Evolutionary conservation across 371 early-diverging fungal genomes (phyloP), one percentile per base, ranked within the genome.

Genomic region (Mortierella sp.): DNA sequence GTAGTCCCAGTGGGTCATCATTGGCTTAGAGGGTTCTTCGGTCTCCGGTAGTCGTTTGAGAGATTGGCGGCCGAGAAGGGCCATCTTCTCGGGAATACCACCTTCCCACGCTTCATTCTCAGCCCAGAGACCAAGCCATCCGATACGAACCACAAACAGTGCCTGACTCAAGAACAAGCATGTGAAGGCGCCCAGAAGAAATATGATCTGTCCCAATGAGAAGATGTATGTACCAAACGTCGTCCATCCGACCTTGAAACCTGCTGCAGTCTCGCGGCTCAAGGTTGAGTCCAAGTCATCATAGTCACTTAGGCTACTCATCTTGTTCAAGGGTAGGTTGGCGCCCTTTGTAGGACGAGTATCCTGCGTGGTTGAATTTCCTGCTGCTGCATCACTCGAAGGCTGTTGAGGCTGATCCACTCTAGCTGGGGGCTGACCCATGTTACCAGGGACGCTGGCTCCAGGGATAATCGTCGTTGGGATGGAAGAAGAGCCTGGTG

Each of bases 61-160:
- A n/a, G n/a, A n/a, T n/a, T n/a, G n/a, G n/a, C n/a, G n/a, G n/a
- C 34, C 10, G 34, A 10, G 10, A 34, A 34, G 34, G 10, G 4
- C 34, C 7, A 34, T 34, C 7, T 7, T 34, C 34, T 34, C 34
- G 34, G 30, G 67, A 8, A 55, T 54, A 6, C 56, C 68, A 2
- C 61, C 64, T 46, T 76, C 66, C 63, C 66, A 58, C 18, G 70
- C 45, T 0, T 65, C 70, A 19, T 69, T 70, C 47, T 70, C 63
- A 3, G 78, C 67, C 78, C 78, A 76, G 46, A 70, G 13, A 30
- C 78, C 78, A 8, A 76, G 28, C 78, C 78, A 76, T 49, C 70
- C 70, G 30, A 70, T 66, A 4, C 78, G 60, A 47, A 70, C 31
- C 28, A 76, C 70, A 53, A 76, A 70, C n/a, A 76, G 41, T 6